Conservation (phyloP, 495 filamentous ascomycete species). For the Opeltia flavorubescens region DNA sequence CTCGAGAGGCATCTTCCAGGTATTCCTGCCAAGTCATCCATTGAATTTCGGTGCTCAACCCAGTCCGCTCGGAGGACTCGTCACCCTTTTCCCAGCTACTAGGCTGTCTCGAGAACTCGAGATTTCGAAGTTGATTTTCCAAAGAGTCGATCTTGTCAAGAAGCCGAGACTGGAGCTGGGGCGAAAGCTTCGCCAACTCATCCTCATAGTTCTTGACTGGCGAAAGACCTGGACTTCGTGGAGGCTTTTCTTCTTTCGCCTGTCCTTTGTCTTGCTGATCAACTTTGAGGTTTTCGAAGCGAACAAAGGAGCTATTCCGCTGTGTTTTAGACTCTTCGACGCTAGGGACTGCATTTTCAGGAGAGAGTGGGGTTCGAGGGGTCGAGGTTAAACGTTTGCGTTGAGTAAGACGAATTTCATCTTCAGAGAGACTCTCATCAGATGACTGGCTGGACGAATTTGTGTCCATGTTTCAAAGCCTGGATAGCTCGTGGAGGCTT, state of each 20-base stretch:
- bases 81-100: conserved; percentile 7
- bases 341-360: neutral
- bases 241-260: neutral
- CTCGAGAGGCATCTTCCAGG: conserved; percentile 3
- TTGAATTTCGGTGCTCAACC: conserved; percentile 5
- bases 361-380: conserved; percentile 1
- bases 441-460: neutral
- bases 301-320: conserved; percentile 1
- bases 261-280: neutral
- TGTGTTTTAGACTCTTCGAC: neutral
- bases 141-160: conserved; percentile 5
- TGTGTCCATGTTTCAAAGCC: neutral
- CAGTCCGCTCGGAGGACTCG: conserved; percentile 7
- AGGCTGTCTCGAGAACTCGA: conserved; percentile 1
- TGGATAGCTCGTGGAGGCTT: neutral
- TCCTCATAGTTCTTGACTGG: neutral
- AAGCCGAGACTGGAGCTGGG: conserved; percentile 1
- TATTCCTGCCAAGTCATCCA: conserved; percentile 14
- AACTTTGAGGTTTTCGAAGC: neutral
- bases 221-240: neutral
- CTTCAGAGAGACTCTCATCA: neutral
- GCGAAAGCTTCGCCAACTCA: neutral
- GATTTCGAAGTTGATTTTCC: conserved; percentile 4
- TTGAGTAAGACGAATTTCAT: neutral
- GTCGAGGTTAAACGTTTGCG: neutral